Evolutionary conservation across 2,329 filamentous ascomycete species (phyloP).

Genomic region (Achaetomium macrosporum): DNA sequence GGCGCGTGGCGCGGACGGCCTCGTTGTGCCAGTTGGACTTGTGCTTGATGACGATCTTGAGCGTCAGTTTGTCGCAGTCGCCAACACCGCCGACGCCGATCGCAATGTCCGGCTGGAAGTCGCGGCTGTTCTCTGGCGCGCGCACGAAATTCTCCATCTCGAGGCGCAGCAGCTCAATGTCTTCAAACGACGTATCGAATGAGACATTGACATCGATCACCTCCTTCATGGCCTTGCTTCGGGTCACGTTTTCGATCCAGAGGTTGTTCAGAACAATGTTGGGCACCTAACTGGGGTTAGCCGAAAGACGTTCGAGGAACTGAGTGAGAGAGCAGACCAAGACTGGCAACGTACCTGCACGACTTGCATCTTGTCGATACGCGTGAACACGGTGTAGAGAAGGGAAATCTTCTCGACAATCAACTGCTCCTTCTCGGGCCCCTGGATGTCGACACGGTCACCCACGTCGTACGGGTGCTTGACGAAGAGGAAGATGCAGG

Average conservation of each 20-base stretch:
- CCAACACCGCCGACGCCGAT: slow-evolving; percentile 74
- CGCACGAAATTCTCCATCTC: slow-evolving; percentile 85
- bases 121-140: slow-evolving; percentile 76
- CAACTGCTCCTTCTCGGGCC: slow-evolving; percentile 54
- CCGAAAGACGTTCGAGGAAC: too few species aligned
- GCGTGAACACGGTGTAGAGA: slow-evolving; percentile 85
- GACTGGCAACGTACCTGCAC: slow-evolving; percentile 40
- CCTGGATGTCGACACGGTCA: slow-evolving; percentile 78
- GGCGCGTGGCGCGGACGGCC: slow-evolving; percentile 67
- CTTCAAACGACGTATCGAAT: slow-evolving; percentile 83
- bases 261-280: slow-evolving; percentile 87
- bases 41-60: slow-evolving; percentile 80
- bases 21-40: slow-evolving; percentile 94
- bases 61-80: slow-evolving; percentile 79
- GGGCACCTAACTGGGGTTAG: slow-evolving; percentile 54
- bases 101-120: slow-evolving; percentile 80
- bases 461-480: slow-evolving; percentile 98
- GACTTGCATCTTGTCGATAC: slow-evolving; percentile 73
- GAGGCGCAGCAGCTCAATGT: slow-evolving; percentile 74
- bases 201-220: slow-evolving; percentile 72
- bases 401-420: slow-evolving; percentile 92
- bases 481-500: slow-evolving; percentile 97
- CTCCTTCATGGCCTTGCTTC: slow-evolving; percentile 89
- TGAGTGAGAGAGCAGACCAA: too few species aligned
- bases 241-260: slow-evolving; percentile 93